These are phyloP conservation scores for Sporisorium reilianum DNA, from an alignment of 1,284 basidiomycete species.

Conservation along the genomic window DNA sequence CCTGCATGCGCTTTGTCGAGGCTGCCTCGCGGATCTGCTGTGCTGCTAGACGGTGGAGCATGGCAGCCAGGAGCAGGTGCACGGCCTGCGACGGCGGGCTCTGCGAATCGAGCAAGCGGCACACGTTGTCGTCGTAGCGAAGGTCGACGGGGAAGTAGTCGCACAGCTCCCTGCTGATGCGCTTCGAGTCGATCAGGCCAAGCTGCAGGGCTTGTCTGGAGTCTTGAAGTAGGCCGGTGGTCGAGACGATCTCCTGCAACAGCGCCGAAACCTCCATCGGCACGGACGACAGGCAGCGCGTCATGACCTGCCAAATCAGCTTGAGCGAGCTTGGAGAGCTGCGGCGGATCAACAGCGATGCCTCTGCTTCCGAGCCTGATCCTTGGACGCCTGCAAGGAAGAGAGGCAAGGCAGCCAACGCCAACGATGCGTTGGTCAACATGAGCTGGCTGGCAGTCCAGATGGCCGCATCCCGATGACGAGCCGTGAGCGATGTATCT, in stretches of 20 bases:
- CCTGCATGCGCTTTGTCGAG: conserved; percentile 33
- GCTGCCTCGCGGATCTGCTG: conserved; percentile 21
- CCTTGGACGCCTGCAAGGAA: conserved; percentile 13
- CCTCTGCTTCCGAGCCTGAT: conserved; percentile 16
- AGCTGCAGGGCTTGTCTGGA: conserved; percentile 9
- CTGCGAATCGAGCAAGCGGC: conserved; percentile 16
- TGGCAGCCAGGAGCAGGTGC: conserved; percentile 24
- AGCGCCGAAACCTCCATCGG: conserved; percentile 6
- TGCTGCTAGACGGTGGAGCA: conserved; percentile 23
- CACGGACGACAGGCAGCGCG: conserved; percentile 8
- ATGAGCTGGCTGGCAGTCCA: conserved; percentile 32
- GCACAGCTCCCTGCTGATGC: conserved; percentile 22
- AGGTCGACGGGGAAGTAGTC: conserved; percentile 27
- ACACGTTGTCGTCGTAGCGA: conserved; percentile 44
- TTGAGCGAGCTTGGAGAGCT: conserved; percentile 23
- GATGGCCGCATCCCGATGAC: conserved; percentile 13
- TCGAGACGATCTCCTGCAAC: conserved; percentile 28
- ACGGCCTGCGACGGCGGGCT: conserved; percentile 6
- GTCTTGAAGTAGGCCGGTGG: not conserved
- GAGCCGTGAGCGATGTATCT: not conserved
- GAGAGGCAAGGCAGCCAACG: conserved; percentile 23
- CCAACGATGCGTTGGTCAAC: conserved; percentile 31
- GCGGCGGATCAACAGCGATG: conserved; percentile 24
- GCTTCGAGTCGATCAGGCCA: conserved; percentile 9
- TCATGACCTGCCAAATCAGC: conserved; percentile 18